Base-by-base conservation (phyloP, 83 land plant genomes). In the Picea mariana region DNA sequence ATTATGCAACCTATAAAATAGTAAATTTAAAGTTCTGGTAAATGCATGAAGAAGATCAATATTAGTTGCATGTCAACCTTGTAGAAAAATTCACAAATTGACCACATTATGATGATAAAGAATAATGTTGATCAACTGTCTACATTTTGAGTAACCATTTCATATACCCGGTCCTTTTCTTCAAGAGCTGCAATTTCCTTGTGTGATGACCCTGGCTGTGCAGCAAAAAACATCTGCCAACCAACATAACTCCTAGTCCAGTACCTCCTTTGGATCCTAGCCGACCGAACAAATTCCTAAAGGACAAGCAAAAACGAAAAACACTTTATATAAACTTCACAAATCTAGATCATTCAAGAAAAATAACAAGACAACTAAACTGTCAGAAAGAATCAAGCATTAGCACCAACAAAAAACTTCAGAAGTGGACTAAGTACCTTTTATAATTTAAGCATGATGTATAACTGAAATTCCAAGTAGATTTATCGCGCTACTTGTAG, bases 171-270 rank as follows among this genome's bases (percentile, higher is more conserved):
- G 61, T 95, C 96, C 63, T 84, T 89, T 47, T 85, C 87, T 82
- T 95, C 98, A 52, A 97, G 85, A 82, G 95, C 81, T 62, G 93
- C 89, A 71, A 97, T 84, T 52, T 95, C 89, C 65, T 38, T 71
- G 89, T 97, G 95, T 23, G 91, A 87, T 47, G 96, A 77, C 42
- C 94, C 90, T 77, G 99, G 99, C 71, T 90, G 88, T 79, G 99
- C 92, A 76, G 86, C 82, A 75, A 82, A 87, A 75, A 96, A 96
- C 44, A 92, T 87, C 71, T 89, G 84, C 99, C 99, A 96, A 61
- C 99, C 99, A 84, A 93, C 96, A 87, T 90, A 96, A 81, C 99
- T 95, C 81, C 99, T 88, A 20, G 96, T 96, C 99, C 99, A 96
- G 60, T 96, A 96, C 24, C 98, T 79, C 83, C 91, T 86, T 11